Evolutionary conservation across 495 filamentous ascomycete genomes (phyloP), one percentile per base, ranked within the genome.

Genomic region (Penicillium antarcticum): DNA sequence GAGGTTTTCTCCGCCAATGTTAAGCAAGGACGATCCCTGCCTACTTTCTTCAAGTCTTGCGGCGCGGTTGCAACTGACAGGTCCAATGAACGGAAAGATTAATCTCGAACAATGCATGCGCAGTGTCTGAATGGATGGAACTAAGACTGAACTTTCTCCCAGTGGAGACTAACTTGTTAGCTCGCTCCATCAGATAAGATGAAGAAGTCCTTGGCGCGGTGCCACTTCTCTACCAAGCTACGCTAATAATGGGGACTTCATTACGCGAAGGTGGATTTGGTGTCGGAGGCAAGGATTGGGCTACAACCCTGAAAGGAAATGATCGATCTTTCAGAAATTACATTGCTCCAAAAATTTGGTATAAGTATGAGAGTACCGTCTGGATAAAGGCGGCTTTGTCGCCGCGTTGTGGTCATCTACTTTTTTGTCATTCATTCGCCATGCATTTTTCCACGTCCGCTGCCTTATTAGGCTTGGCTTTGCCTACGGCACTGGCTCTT

Each of bases 101-200:
- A 36, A 45, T 36, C 18, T 45, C n/a, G 10, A 24, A 13, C 32
- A 35, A 34, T 12, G 11, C 17, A 21, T 24, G 13, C 38, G 38
- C 11, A 18, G 11, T 41, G 11, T 18, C 18, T 41, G 17, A 39
- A 39, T 23, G 38, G 17, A 18, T 18, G 17, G 38, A 26, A 5
- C 19, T 5, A 41, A 18, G 1, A 12, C 19, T 24, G 17, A 41
- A 39, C 9, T 23, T 41, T 4, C n/a, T 36, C 32, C 18, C 12
- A 45, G 17, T 45, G 43, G 31, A 8, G 17, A 23, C 18, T 21
- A 4, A 11, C 1, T 8, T 13, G 32, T 16, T 45, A 23, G 43
- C 43, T 35, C 13, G 31, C 32, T 33, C 19, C 43, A 45, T 45
- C 43, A 45, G 43, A 45, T 45, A 45, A 45, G 43, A 45, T 45